Evolutionary conservation across 192 early-diverging fungal species (phyloP), one percentile per base, ranked within the genome.

Genomic region (Diversispora epigaea): DNA sequence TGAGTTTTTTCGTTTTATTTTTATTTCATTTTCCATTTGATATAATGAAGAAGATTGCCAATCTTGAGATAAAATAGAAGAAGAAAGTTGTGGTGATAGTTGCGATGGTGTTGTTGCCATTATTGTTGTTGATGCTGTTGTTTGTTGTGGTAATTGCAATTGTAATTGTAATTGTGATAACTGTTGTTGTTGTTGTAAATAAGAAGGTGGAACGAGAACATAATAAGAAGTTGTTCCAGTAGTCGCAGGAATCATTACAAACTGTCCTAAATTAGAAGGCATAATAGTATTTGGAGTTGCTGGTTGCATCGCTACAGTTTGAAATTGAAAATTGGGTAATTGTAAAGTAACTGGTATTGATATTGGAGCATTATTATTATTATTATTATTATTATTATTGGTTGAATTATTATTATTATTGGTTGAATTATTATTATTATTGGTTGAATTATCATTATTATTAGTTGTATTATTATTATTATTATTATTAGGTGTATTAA

Each of bases 181-280:
- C 8, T 19, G 54, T 57, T 57, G 69, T 43, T 71, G 49, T 21
- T 41, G 69, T 19, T 14, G 25, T 56, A 56, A 45, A 57, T 54
- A 17, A 54, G 50, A 54, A 2, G 54, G 8, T 43, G 50, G 69
- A 21, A 57, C 47, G 21, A 71, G 55, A 71, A 57, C 3, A 57
- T 71, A 55, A 40, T 57, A 54, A 21, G 54, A 10, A 21, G n/a
- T 44, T n/a, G 19, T 32, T 41, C 39, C 55, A 11, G 50, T 40
- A 54, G 8, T 54, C 19, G 39, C 52, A 21, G 69, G 52, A 56
- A 71, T 44, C 40, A 71, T 41, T 44, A 71, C 11, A 71, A 67
- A 67, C 47, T 67, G 40, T 14, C 43, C 65, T 46, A 49, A 44
- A 49, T 44, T 21, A 22, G 45, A 50, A 14, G 47, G 40, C 3